Conservation (phyloP, 2,329 filamentous ascomycete genomes). For the Fusarium oligoseptatum region DNA sequence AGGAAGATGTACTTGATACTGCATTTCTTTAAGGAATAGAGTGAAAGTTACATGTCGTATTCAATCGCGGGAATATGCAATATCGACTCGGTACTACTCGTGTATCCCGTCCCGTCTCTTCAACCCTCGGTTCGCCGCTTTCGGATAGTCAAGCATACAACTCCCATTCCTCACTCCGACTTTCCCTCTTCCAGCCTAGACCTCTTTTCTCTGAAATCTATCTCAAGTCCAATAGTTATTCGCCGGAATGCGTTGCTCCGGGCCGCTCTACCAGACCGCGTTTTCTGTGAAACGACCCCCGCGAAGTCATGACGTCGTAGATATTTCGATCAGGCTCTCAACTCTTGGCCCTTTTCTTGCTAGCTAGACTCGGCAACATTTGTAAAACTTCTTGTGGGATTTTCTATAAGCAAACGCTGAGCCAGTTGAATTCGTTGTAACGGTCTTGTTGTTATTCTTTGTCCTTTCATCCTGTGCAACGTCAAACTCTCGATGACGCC, state of each 20-base stretch:
- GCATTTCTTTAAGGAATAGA: background rate
- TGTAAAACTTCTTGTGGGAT: background rate
- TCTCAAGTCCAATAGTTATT: background rate
- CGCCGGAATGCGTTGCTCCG: conserved; percentile 12
- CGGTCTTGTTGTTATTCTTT: background rate
- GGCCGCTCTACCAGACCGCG: background rate
- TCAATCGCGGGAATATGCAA: background rate
- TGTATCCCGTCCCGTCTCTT: background rate
- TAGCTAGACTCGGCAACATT: background rate
- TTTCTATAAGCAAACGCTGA: background rate
- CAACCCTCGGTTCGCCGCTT: background rate
- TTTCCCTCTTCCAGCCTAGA: background rate
- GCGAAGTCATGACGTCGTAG: conserved; percentile 39
- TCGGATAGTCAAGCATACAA: background rate
- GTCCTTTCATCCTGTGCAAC: background rate
- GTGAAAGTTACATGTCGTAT: background rate
- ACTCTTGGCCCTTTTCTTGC: background rate
- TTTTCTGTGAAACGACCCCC: conserved; percentile 13
- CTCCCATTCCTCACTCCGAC: background rate
- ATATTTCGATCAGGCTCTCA: conserved; percentile 13
- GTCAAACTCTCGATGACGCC: background rate
- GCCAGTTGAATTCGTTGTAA: background rate
- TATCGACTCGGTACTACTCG: background rate
- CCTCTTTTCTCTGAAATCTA: background rate
- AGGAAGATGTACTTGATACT: background rate